A percentile compares a stretch with the other conserved stretches of the same genome.
Evolutionary conservation across 257 asterid species (phyloP).

Genomic region (Jacaranda mimosifolia): DNA sequence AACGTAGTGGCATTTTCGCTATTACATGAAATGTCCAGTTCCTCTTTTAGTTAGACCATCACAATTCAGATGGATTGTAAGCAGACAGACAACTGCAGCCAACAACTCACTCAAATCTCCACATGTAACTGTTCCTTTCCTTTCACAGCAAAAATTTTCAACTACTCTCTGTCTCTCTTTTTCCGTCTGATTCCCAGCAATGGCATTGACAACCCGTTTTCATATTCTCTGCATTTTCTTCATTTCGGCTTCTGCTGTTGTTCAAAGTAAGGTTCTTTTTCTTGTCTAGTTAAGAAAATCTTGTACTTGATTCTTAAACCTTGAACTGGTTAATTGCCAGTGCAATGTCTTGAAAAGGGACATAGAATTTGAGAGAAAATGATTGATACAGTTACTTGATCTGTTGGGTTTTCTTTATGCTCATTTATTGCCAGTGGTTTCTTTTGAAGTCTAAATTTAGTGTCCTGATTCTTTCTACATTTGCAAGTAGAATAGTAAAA

Average conservation of each 20-base stretch:
- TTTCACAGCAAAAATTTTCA: slow-evolving; percentile 27
- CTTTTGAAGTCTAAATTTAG: slow-evolving; percentile 22
- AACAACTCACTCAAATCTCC: slow-evolving; percentile 21
- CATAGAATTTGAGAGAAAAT: not conserved
- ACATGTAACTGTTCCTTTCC: slow-evolving; percentile 22
- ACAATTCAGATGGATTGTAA: slow-evolving; percentile 19
- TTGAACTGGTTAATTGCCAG: not conserved
- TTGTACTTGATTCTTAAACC: slow-evolving; percentile 11
- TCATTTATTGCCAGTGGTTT: slow-evolving; percentile 9
- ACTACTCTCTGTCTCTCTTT: slow-evolving; percentile 13
- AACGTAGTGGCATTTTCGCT: slow-evolving; percentile 24
- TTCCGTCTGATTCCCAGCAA: slow-evolving; percentile 27
- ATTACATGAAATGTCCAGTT: slow-evolving; percentile 30
- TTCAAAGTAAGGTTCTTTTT: slow-evolving; percentile 47
- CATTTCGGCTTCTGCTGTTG: slow-evolving; percentile 52
- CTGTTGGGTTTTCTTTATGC: slow-evolving; percentile 36
- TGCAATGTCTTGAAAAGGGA: slow-evolving; percentile 31
- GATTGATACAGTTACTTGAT: slow-evolving; percentile 20
- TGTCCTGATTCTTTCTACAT: not conserved
- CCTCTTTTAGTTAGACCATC: slow-evolving; percentile 31
- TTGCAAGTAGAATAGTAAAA: slow-evolving; percentile 4
- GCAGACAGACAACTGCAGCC: slow-evolving; percentile 27
- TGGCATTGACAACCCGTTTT: slow-evolving; percentile 45
- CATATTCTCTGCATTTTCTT: slow-evolving; percentile 40
- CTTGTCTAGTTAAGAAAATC: slow-evolving; percentile 9